phyloP scores from a whole-genome alignment of 2,329 filamentous ascomycete genomes.

The Talaromyces sp. region DNA sequence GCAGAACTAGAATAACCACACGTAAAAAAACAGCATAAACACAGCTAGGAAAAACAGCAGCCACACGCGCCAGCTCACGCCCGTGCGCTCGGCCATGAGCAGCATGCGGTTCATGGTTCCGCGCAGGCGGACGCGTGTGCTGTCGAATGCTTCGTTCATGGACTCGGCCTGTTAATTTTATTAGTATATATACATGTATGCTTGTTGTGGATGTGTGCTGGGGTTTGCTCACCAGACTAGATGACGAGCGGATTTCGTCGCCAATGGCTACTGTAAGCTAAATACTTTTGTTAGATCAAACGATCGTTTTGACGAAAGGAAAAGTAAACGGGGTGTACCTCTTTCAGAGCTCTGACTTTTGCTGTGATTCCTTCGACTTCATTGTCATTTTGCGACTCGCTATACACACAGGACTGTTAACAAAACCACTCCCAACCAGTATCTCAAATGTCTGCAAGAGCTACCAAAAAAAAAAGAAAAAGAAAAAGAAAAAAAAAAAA shows the following conservation, averaged over 20 bases:
- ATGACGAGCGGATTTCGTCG: slow-evolving; percentile 11
- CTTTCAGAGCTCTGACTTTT: slow-evolving; percentile 84
- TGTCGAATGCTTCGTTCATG: slow-evolving; percentile 94
- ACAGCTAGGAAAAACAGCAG: slow-evolving; percentile 81
- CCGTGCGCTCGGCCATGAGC: slow-evolving; percentile 87
- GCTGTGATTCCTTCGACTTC: slow-evolving; percentile 86
- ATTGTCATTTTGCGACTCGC: slow-evolving; percentile 86
- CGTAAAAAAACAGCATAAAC: slow-evolving; percentile 78
- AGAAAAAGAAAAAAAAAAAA: not conserved
- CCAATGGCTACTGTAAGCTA: slow-evolving; percentile 13
- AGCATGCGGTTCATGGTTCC: slow-evolving; percentile 98
- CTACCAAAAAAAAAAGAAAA: not conserved
- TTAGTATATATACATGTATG: not conserved
- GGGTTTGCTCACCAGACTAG: slow-evolving; percentile 2
- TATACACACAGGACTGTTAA: slow-evolving; percentile 58
- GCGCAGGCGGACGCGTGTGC: slow-evolving; percentile 69
- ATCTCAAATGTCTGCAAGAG: not conserved
- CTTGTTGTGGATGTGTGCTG: not conserved
- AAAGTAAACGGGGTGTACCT: slow-evolving; percentile 60
- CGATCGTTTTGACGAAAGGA: not conserved
- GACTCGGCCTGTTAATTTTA: slow-evolving; percentile 51
- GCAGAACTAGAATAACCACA: slow-evolving; percentile 63
- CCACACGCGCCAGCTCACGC: slow-evolving; percentile 96
- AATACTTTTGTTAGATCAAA: not conserved
- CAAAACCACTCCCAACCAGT: not conserved